Percentiles rank a stretch among this genome's conserved stretches.
Evolutionary conservation across 2,329 filamentous ascomycete genomes (phyloP).

Genomic region (Fusarium avenaceum): DNA sequence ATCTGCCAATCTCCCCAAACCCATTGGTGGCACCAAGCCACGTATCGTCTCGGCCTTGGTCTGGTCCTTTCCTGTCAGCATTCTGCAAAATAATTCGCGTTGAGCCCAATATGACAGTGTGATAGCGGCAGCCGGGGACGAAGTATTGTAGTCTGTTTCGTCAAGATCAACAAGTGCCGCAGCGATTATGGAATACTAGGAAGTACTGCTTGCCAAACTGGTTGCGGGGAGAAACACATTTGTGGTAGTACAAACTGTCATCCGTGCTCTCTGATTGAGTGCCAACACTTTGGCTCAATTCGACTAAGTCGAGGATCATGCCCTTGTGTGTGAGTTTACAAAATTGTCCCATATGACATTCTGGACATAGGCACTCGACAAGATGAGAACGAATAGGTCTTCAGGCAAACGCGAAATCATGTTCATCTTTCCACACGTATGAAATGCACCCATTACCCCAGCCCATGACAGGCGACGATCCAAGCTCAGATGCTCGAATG

Average conservation of each 20-base stretch:
- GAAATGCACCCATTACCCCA: background rate
- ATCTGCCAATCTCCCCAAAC: too few species aligned
- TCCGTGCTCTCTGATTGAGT: conserved; percentile 7
- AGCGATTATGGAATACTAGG: background rate
- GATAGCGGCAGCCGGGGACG: background rate
- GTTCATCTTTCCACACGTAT: background rate
- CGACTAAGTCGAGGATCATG: background rate
- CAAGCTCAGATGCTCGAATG: background rate
- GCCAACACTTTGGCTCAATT: background rate
- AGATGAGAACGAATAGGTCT: background rate
- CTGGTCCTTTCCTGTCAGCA: background rate
- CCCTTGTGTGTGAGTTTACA: too few species aligned
- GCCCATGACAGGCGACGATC: background rate
- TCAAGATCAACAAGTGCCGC: background rate
- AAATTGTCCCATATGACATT: too few species aligned
- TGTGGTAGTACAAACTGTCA: background rate
- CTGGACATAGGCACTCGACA: background rate
- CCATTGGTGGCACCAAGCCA: background rate
- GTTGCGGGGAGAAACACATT: conserved; percentile 1
- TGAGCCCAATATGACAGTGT: background rate
- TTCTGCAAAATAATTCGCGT: conserved; percentile 1
- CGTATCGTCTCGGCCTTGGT: background rate
- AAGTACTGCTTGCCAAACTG: background rate
- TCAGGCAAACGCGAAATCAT: background rate
- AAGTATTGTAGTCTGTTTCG: conserved; percentile 2